Evolutionary conservation across 192 early-diverging fungal genomes (phyloP).

Genomic region (Hyaloraphidium curvatum): DNA sequence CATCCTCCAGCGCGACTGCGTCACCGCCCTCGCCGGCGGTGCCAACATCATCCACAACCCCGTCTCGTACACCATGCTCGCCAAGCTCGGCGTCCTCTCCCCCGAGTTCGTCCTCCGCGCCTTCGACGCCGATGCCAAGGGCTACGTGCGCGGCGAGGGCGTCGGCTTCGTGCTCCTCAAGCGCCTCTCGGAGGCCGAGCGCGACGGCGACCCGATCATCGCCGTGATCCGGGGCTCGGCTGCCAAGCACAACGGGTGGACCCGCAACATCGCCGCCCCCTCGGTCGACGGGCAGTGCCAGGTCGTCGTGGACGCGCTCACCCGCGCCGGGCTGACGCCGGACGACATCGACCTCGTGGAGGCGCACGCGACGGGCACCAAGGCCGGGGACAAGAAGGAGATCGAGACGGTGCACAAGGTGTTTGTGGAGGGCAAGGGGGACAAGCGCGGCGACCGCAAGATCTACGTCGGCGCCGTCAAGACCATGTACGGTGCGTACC

Average conservation of each 20-base stretch:
- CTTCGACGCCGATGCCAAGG: conserved; percentile 6
- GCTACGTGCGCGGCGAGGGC: conserved; percentile 7
- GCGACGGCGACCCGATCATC: conserved; percentile 4
- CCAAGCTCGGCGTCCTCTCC: not conserved
- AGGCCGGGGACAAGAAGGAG: conserved; percentile 5
- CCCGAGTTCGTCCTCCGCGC: not conserved
- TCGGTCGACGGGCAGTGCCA: conserved; percentile 1
- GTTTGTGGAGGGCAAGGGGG: not conserved
- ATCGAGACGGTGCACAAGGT: conserved; percentile 2
- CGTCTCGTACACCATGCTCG: not conserved
- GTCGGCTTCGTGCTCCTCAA: conserved; percentile 2
- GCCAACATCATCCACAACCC: not conserved
- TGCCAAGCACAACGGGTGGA: conserved; percentile 4
- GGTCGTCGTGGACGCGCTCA: not conserved
- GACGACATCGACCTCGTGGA: conserved; percentile 4
- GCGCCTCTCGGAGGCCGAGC: conserved; percentile 5
- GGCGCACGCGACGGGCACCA: conserved; percentile 6
- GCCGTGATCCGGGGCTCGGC: conserved; percentile 4
- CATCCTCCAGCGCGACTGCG: not conserved
- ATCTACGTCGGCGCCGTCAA: conserved; percentile 4
- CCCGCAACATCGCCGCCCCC: not conserved
- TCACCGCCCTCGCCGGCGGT: not conserved
- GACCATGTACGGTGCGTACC: conserved; percentile 3
- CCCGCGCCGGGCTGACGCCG: not conserved
- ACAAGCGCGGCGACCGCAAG: not conserved